Percentiles rank a stretch among this genome's conserved stretches.
phyloP scores from a whole-genome alignment of 306 rosid species.

The Canavalia ensiformis region DNA sequence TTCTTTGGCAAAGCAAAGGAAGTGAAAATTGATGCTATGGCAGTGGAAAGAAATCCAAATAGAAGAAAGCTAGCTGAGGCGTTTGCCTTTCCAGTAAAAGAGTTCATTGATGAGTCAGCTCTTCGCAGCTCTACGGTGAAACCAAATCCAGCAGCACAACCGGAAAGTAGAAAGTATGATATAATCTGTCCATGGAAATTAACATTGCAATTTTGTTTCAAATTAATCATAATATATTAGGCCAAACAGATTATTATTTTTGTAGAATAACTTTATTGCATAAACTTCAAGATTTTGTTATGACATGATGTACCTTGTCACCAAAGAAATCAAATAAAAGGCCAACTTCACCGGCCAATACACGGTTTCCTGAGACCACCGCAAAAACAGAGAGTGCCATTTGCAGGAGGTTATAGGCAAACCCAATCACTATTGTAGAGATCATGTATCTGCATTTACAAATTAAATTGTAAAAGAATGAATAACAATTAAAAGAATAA shows the following conservation, averaged over 20 bases:
- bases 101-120: not conserved
- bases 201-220: not conserved
- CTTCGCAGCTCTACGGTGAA: conserved; percentile 49
- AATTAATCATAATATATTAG: not conserved
- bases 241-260: conserved; percentile 1
- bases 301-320: conserved; percentile 62
- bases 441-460: conserved; percentile 63
- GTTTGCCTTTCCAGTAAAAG: conserved; percentile 53
- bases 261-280: not conserved
- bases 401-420: conserved; percentile 59
- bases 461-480: not conserved
- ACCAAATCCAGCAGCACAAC: conserved; percentile 73
- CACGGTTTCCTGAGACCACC: conserved; percentile 44
- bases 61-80: conserved; percentile 65
- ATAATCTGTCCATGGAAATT: conserved; percentile 51
- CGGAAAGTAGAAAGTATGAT: conserved; percentile 63
- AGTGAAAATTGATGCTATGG: conserved; percentile 60
- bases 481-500: too few species aligned
- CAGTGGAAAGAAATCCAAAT: conserved; percentile 57
- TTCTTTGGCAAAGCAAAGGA: conserved; percentile 58
- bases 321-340: conserved; percentile 67
- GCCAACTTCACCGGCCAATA: conserved; percentile 42
- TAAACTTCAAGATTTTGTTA: not conserved
- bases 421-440: conserved; percentile 62
- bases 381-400: conserved; percentile 55